Conservation (phyloP, 805 yeast genomes). For the Candida broadrunensis region DNA sequence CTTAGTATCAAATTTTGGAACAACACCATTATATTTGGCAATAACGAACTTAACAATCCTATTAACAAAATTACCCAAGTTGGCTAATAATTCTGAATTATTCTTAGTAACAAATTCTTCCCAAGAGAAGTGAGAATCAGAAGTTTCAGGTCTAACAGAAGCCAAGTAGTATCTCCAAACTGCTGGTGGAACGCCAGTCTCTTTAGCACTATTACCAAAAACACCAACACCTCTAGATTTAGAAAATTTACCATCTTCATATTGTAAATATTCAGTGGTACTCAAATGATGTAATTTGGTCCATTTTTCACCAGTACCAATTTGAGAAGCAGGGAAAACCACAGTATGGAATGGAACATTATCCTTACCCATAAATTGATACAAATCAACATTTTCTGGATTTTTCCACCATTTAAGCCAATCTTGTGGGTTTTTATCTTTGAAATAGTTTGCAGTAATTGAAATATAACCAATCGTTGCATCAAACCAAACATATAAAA, state of each 20-base stretch:
- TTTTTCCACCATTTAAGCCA: constrained; percentile 96
- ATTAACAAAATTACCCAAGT: constrained; percentile 95
- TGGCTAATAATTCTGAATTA: constrained; percentile 90
- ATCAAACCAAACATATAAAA: constrained; percentile 97
- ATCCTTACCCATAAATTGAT: constrained; percentile 99
- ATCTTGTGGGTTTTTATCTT: constrained; percentile 27
- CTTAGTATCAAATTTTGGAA: constrained; percentile 61
- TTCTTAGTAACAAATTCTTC: constrained; percentile 90
- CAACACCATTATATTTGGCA: constrained; percentile 88
- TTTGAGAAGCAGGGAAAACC: constrained; percentile 89
- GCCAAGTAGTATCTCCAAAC: constrained; percentile 98
- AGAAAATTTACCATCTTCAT: constrained; percentile 97
- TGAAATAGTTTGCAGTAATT: constrained; percentile 85
- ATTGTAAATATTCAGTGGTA: constrained; percentile 95
- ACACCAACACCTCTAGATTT: constrained; percentile 98
- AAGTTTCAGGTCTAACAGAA: constrained; percentile 88
- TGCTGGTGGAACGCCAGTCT: constrained; percentile 83
- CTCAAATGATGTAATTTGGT: constrained; percentile 85
- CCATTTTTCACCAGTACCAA: constrained; percentile 90
- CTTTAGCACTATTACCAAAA: constrained; percentile 96
- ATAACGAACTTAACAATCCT: constrained; percentile 85
- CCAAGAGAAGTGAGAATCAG: constrained; percentile 98
- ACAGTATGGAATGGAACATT: constrained; percentile 99
- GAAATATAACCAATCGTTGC: constrained; percentile 97
- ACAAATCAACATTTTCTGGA: constrained; percentile 83